Base-by-base conservation (phyloP, 192 early-diverging fungal species). In the Entophlyctis luteolus region DNA sequence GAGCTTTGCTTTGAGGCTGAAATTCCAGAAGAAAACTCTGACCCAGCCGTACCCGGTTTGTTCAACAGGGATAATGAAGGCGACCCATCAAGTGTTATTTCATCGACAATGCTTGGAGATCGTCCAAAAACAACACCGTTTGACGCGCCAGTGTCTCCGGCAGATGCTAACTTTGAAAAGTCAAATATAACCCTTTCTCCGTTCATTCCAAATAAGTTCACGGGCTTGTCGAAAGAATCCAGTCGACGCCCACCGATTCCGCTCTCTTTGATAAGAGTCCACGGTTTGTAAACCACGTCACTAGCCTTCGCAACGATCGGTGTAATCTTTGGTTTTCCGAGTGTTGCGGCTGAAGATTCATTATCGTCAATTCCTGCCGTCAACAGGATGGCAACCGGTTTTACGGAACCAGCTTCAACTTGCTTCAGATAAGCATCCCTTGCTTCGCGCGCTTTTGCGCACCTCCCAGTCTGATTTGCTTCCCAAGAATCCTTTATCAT, bases 401-500 rank as follows among this genome's bases (percentile, higher is more conserved):
- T 69, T 18, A 82, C 65, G 6, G 42, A 34, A 0, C 82, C 82
- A 12, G 34, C 16, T 35, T 84, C 83, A 10, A 76, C 66, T 45
- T 65, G 65, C 59, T 77, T 79, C 27, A 79, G 45, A 55, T 82
- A 86, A 16, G 31, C 5, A 20, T 86, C 84, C 10, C 84, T 70
- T 10, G 68, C 46, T 45, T 87, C 85, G 12, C 76, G 67, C 1
- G 84, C 84, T 59, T 72, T 75, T 3, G 67, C 55, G 5, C 79
- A 57, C 6, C 85, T 67, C 0, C 85, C 85, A 4, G 75, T 77
- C 33, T 81, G 74, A 3, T 71, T 50, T 4, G 67, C 45, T 60
- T 87, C 85, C 85, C 85, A 87, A 12, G 60, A 45, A 34, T 87
- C 85, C 62, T 87, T 87, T 27, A 86, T 79, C 18, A 73, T 70